A percentile compares a stretch with the other conserved stretches of the same genome.
These are phyloP conservation scores for Chionographis japonica DNA, from an alignment of 106 monocot genomes.

Conservation along the genomic window DNA sequence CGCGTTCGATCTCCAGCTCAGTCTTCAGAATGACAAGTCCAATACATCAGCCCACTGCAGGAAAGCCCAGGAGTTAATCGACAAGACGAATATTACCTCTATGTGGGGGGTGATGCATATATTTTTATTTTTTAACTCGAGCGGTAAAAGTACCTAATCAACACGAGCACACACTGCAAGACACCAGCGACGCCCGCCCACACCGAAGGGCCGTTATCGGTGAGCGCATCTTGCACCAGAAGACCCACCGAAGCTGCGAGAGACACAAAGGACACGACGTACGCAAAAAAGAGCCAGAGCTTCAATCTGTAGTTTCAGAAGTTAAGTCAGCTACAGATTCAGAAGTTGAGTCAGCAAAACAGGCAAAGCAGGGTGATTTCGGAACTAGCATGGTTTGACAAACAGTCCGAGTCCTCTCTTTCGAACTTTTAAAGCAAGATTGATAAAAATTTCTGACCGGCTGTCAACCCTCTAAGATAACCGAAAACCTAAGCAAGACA, in stretches of 20 bases:
- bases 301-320: slow-evolving; percentile 56
- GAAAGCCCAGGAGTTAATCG: background rate
- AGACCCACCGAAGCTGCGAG: slow-evolving; percentile 80
- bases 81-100: no score
- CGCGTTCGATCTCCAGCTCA: background rate
- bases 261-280: slow-evolving; percentile 88
- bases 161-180: slow-evolving; percentile 75
- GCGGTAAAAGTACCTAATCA: slow-evolving; percentile 50
- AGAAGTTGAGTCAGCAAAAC: no score
- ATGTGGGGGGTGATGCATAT: no score
- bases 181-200: slow-evolving; percentile 90
- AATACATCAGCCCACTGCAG: slow-evolving; percentile 87
- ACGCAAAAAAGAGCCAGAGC: slow-evolving; percentile 89
- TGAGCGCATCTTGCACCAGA: slow-evolving; percentile 78
- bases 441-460: no score
- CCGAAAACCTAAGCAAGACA: no score
- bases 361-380: no score
- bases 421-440: no score
- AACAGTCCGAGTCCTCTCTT: no score
- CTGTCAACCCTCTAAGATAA: no score
- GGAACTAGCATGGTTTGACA: no score
- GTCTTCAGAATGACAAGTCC: slow-evolving; percentile 80
- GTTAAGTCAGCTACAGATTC: no score
- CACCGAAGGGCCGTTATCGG: slow-evolving; percentile 49
- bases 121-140: no score